Conservation (phyloP, 768 basidiomycete genomes). For the Tricholomella constricta region DNA sequence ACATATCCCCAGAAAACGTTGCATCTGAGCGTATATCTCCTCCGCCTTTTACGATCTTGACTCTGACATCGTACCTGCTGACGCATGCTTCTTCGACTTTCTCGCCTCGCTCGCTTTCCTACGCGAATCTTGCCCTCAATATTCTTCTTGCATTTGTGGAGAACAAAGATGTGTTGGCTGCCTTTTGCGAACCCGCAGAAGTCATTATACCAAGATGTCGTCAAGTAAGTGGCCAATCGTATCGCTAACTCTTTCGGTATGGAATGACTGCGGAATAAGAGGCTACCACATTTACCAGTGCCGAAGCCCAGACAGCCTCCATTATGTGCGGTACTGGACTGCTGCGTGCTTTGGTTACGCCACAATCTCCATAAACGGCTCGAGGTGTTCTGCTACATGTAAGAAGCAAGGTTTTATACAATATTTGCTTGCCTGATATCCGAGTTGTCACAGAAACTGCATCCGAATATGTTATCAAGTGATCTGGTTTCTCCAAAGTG, state of each 20-base stretch:
- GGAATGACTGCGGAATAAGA: constrained; percentile 31
- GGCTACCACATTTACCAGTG: constrained; percentile 51
- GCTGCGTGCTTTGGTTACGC: constrained; percentile 67
- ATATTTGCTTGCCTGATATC: neutral
- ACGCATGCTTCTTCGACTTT: constrained; percentile 66
- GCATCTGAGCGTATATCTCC: constrained; percentile 27
- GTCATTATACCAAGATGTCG: constrained; percentile 58
- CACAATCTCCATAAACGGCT: constrained; percentile 69
- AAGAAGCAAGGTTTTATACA: constrained; percentile 21
- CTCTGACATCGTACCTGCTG: constrained; percentile 64
- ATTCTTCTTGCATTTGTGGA: constrained; percentile 54
- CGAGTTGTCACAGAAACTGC: constrained; percentile 49
- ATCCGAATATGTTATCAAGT: constrained; percentile 55
- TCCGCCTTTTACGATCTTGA: constrained; percentile 49
- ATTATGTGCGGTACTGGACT: constrained; percentile 64
- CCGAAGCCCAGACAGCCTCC: constrained; percentile 42
- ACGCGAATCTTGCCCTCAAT: constrained; percentile 60
- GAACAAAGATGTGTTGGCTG: constrained; percentile 46
- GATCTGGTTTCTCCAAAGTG: constrained; percentile 58
- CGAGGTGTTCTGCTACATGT: constrained; percentile 61
- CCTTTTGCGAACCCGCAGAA: constrained; percentile 43
- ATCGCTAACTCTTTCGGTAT: neutral
- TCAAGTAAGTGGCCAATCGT: constrained; percentile 46
- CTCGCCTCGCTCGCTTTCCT: constrained; percentile 59
- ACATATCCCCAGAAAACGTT: constrained; percentile 27